Conservation (phyloP, 2,329 filamentous ascomycete genomes). For the Fusarium denticulatum region DNA sequence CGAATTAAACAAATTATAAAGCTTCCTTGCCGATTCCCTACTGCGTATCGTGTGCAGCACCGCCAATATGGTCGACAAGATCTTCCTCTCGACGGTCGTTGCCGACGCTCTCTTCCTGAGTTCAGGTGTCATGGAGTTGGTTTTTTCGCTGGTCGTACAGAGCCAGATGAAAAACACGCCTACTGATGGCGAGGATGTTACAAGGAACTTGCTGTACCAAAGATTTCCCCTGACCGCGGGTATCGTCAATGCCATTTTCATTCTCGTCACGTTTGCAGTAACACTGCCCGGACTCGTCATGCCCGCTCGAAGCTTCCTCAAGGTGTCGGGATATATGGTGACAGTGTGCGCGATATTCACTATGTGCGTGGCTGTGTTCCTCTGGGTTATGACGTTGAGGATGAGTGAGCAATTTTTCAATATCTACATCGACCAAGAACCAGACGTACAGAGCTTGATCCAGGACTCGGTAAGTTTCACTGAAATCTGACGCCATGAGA, state of each 20-base stretch:
- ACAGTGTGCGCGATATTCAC: slow-evolving; percentile 71
- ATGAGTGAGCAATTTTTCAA: slow-evolving; percentile 69
- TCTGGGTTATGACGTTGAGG: slow-evolving; percentile 79
- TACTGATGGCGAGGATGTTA: slow-evolving; percentile 58
- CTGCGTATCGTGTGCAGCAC: neutral
- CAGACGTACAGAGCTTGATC: slow-evolving; percentile 71
- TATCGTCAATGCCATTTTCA: slow-evolving; percentile 76
- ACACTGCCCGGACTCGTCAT: slow-evolving; percentile 78
- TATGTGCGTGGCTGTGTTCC: slow-evolving; percentile 70
- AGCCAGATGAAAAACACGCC: slow-evolving; percentile 56
- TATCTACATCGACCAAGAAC: slow-evolving; percentile 69
- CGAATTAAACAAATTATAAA: neutral
- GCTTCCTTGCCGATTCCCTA: neutral
- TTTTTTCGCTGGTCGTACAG: slow-evolving; percentile 64
- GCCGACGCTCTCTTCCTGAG: slow-evolving; percentile 62
- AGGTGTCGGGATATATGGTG: slow-evolving; percentile 72
- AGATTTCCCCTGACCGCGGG: slow-evolving; percentile 70
- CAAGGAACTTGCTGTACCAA: slow-evolving; percentile 62
- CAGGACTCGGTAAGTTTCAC: slow-evolving; percentile 70
- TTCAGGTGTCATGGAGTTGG: slow-evolving; percentile 64
- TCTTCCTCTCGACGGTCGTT: slow-evolving; percentile 60
- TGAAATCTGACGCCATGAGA: neutral
- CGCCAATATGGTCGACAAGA: slow-evolving; percentile 62
- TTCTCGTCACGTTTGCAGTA: slow-evolving; percentile 75
- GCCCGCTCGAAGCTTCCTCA: slow-evolving; percentile 74